Evolutionary conservation across 2,329 filamentous ascomycete genomes (phyloP).

Genomic region (Verticillium dahliae): DNA sequence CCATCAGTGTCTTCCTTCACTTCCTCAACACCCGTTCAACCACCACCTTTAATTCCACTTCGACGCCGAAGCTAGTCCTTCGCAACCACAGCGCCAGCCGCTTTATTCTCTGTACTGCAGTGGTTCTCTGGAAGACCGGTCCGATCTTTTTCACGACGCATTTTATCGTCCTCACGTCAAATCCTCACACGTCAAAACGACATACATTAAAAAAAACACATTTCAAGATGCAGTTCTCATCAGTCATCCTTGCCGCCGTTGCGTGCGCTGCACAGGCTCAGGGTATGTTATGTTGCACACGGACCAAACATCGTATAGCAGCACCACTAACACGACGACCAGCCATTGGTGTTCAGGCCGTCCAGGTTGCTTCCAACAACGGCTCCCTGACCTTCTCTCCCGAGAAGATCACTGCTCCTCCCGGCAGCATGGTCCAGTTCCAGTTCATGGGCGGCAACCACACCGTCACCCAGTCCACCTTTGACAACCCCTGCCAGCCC

Average conservation of each 20-base stretch:
- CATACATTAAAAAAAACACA: background rate
- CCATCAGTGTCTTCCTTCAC: slow-evolving; percentile 16
- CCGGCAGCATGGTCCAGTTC: slow-evolving; percentile 61
- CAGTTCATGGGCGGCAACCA: slow-evolving; percentile 65
- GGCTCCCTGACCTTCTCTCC: slow-evolving; percentile 58
- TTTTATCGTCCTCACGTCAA: background rate
- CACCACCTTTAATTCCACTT: slow-evolving; percentile 16
- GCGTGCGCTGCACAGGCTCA: slow-evolving; percentile 39
- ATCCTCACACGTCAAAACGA: background rate
- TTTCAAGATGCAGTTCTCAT: slow-evolving; percentile 46
- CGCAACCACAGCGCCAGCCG: slow-evolving; percentile 37
- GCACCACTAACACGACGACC: slow-evolving; percentile 5
- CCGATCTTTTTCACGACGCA: slow-evolving; percentile 1
- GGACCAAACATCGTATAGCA: background rate
- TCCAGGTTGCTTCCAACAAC: slow-evolving; percentile 55
- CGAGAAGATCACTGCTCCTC: slow-evolving; percentile 54
- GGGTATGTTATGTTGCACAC: slow-evolving; percentile 24
- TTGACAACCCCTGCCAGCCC: slow-evolving; percentile 63
- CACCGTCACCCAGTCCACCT: slow-evolving; percentile 72
- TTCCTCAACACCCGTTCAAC: slow-evolving; percentile 9
- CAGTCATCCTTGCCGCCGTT: slow-evolving; percentile 39
- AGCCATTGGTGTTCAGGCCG: slow-evolving; percentile 49
- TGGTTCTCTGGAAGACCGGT: slow-evolving; percentile 6
- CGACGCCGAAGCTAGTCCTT: slow-evolving; percentile 40
- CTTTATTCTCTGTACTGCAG: slow-evolving; percentile 17